phyloP scores from a whole-genome alignment of 495 filamentous ascomycete species.

The Penicillium manginii region DNA sequence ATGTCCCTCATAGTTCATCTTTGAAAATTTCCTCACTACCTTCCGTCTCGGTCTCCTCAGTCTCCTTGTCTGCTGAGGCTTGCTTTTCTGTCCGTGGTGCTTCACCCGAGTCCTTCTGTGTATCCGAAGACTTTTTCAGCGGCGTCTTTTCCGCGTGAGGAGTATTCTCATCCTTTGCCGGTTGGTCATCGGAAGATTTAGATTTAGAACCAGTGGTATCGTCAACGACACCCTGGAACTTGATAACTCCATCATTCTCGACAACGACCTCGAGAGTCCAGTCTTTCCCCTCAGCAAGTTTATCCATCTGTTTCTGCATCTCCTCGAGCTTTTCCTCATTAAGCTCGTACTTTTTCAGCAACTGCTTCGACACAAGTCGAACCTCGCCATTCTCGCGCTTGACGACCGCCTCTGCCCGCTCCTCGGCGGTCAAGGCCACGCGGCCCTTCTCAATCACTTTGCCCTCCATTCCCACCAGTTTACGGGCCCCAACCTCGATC shows the following conservation, averaged over 20 bases:
- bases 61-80: constrained; percentile 18
- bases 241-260: constrained; percentile 50
- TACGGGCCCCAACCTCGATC: constrained; percentile 61
- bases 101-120: constrained; percentile 2
- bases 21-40: constrained; percentile 59
- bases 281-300: constrained; percentile 44
- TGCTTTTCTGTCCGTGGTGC: constrained; percentile 18
- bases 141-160: not conserved
- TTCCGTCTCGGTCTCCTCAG: constrained; percentile 20
- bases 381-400: constrained; percentile 61
- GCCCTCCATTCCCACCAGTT: constrained; percentile 59
- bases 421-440: constrained; percentile 43
- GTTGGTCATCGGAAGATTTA: not conserved
- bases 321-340: constrained; percentile 67
- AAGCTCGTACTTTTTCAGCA: constrained; percentile 71
- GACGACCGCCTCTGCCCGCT: constrained; percentile 55
- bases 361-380: constrained; percentile 56
- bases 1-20: constrained; percentile 54
- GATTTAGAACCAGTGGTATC: constrained; percentile 8
- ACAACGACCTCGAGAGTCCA: constrained; percentile 55
- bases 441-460: constrained; percentile 58
- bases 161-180: not conserved
- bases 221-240: constrained; percentile 46
- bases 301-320: constrained; percentile 58
- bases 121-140: not conserved